These are phyloP conservation scores for Fusarium sp. DNA, from an alignment of 2,329 filamentous ascomycete genomes.

Conservation along the genomic window DNA sequence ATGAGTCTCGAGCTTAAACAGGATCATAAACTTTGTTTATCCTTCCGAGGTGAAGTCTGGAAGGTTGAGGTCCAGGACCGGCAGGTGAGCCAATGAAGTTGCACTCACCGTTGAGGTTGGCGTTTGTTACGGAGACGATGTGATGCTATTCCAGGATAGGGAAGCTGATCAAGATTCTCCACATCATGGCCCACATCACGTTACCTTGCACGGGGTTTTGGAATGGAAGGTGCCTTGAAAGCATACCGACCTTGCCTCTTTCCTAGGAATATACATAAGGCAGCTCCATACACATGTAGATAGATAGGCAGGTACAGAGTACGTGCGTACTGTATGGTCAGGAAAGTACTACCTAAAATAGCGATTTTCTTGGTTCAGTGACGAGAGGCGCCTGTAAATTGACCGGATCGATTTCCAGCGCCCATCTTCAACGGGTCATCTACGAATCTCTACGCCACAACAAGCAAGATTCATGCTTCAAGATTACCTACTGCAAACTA, in stretches of 20 bases:
- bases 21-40: conserved; percentile 13
- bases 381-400: neutral
- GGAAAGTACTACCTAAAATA: neutral
- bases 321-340: neutral
- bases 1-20: conserved; percentile 12
- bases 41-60: conserved; percentile 1
- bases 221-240: conserved; percentile 13
- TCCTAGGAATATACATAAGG: conserved; percentile 3
- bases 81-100: conserved; percentile 13
- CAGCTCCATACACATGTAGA: neutral
- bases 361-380: neutral
- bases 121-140: conserved; percentile 28
- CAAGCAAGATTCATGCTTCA: neutral
- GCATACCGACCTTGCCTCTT: conserved; percentile 9
- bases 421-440: neutral
- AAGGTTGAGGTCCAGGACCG: conserved; percentile 4
- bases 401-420: neutral
- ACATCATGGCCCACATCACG: conserved; percentile 27
- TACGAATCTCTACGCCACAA: neutral
- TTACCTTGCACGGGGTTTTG: conserved; percentile 29
- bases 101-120: conserved; percentile 29
- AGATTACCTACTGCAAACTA: neutral
- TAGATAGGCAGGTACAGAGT: neutral
- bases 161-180: conserved; percentile 11
- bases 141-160: conserved; percentile 16